phyloP scores from a whole-genome alignment of 2,329 filamentous ascomycete species.

The Trichoderma sp. region DNA sequence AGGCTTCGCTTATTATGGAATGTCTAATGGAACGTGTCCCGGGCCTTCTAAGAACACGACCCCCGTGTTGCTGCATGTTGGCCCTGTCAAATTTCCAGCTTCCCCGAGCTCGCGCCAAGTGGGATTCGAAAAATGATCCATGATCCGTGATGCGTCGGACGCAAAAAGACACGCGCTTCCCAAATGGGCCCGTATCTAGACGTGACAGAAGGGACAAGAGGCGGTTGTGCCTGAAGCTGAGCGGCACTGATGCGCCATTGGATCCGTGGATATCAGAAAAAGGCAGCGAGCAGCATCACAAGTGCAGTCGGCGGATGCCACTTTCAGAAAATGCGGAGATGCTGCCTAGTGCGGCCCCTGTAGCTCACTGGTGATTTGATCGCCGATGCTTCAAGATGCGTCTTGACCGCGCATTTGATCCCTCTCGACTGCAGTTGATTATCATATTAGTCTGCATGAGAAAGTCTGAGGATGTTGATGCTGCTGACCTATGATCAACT shows the following conservation, averaged over 20 bases:
- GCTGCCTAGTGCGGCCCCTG: slow-evolving; percentile 5
- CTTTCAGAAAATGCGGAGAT: slow-evolving; percentile 10
- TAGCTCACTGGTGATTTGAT: not conserved
- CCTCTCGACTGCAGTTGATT: not conserved
- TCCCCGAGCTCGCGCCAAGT: not conserved
- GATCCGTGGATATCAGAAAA: not conserved
- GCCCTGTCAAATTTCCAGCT: not conserved
- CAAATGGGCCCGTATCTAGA: not conserved
- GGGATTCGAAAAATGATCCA: not conserved
- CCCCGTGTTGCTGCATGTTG: not conserved
- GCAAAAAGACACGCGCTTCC: not conserved
- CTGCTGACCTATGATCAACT: not conserved
- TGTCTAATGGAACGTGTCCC: not conserved
- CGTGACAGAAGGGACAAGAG: not conserved
- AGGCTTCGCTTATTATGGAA: slow-evolving; percentile 10
- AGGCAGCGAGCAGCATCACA: not conserved
- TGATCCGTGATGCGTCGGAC: not conserved
- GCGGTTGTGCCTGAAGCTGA: not conserved
- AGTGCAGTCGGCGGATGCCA: slow-evolving; percentile 13
- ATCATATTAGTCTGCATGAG: not conserved
- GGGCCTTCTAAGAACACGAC: not conserved
- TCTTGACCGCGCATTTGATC: not conserved
- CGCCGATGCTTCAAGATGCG: not conserved
- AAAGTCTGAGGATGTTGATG: not conserved
- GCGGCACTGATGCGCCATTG: not conserved